Conservation (phyloP, 805 yeast genomes). For the Pachysolen tannophilus region DNA sequence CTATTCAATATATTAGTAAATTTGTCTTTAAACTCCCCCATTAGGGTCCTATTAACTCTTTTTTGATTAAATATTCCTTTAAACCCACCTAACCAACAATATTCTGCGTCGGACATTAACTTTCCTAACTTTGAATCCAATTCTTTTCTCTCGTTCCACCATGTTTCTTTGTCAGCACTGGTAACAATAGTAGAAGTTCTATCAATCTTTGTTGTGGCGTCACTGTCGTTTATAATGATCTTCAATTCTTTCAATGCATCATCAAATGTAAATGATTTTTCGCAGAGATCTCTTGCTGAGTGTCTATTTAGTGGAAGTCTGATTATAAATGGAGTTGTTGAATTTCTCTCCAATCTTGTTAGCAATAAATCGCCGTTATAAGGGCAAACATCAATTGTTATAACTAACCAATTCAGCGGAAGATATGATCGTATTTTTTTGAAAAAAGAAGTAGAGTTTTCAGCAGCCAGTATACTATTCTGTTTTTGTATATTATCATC, state of each 20-base stretch:
- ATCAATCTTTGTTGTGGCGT: constrained; percentile 46
- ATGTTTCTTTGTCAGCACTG: constrained; percentile 50
- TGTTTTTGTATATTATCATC: too few species aligned
- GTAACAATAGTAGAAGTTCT: constrained; percentile 46
- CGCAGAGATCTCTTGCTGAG: constrained; percentile 26
- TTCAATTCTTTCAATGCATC: constrained; percentile 39
- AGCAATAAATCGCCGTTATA: constrained; percentile 51
- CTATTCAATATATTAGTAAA: constrained; percentile 33
- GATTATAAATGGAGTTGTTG: constrained; percentile 34
- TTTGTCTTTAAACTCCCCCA: constrained; percentile 25
- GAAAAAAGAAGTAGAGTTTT: constrained; percentile 8
- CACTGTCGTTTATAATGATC: constrained; percentile 51
- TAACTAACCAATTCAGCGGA: constrained; percentile 48
- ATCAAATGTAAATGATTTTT: constrained; percentile 30
- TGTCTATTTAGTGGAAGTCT: constrained; percentile 55
- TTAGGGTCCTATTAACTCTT: constrained; percentile 17
- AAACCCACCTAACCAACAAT: constrained; percentile 74
- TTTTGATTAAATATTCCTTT: constrained; percentile 45
- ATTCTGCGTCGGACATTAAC: constrained; percentile 52
- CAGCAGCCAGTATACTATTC: constrained; percentile 17
- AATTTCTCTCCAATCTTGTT: constrained; percentile 30
- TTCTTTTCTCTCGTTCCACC: constrained; percentile 71
- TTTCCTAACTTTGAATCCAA: constrained; percentile 49
- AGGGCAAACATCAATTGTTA: constrained; percentile 54
- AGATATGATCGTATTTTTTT: constrained; percentile 14